Conservation (phyloP, 768 basidiomycete species). For the Chlorophyllum brunneum region DNA sequence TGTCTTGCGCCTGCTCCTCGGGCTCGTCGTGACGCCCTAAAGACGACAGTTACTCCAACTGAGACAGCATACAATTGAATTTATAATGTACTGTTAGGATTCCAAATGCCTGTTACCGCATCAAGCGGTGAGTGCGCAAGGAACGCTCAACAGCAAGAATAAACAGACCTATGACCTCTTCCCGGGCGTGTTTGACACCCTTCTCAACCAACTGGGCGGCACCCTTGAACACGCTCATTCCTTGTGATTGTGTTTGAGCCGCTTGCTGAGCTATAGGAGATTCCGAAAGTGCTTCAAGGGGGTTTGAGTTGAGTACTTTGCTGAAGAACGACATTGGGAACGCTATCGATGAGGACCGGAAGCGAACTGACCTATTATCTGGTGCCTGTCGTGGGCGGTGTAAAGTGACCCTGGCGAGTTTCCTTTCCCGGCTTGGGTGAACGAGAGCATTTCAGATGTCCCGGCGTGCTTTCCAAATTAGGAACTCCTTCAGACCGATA, state of each 20-base stretch:
- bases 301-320: slow-evolving; percentile 22
- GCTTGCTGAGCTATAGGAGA: slow-evolving; percentile 13
- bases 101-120: slow-evolving; percentile 30
- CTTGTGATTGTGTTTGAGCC: slow-evolving; percentile 13
- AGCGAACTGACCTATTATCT: slow-evolving; percentile 5
- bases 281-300: slow-evolving; percentile 17
- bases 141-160: background rate
- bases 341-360: background rate
- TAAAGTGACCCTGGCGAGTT: background rate
- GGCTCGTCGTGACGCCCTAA: slow-evolving; percentile 72
- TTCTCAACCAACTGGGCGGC: slow-evolving; percentile 25
- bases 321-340: slow-evolving; percentile 37
- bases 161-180: slow-evolving; percentile 34
- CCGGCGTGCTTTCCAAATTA: background rate
- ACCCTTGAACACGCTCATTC: slow-evolving; percentile 29
- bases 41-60: background rate
- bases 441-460: background rate
- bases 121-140: background rate
- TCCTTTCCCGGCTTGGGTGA: background rate
- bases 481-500: too few relatives aligned
- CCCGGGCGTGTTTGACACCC: slow-evolving; percentile 36
- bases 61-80: background rate
- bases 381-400: background rate
- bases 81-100: slow-evolving; percentile 42
- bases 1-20: slow-evolving; percentile 67